These are phyloP conservation scores for Pseudogymnoascus sp. DNA, from an alignment of 2,329 filamentous ascomycete species.

Conservation along the genomic window DNA sequence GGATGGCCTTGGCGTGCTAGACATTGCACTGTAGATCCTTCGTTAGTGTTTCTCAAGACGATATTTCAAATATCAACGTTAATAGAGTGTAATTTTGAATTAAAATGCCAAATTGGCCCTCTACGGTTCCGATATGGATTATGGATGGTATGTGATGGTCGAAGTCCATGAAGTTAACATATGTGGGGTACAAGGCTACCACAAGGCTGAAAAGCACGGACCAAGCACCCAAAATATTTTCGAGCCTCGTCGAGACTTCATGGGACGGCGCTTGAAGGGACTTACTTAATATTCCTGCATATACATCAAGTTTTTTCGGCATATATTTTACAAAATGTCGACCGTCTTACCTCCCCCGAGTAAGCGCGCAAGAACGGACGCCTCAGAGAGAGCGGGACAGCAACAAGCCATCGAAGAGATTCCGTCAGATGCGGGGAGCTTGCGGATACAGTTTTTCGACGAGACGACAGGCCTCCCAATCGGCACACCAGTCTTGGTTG, in stretches of 20 bases:
- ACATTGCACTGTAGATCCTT: not conserved
- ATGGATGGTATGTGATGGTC: not conserved
- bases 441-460: slow-evolving; percentile 83
- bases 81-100: not conserved
- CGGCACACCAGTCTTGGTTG: slow-evolving; percentile 58
- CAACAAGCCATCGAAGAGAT: slow-evolving; percentile 68
- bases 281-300: slow-evolving; percentile 1
- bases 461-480: slow-evolving; percentile 66
- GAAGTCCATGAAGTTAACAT: not conserved
- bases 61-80: not conserved
- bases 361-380: slow-evolving; percentile 75
- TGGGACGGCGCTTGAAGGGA: slow-evolving; percentile 7
- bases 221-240: slow-evolving; percentile 9
- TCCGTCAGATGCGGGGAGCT: slow-evolving; percentile 61
- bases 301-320: not conserved
- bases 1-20: slow-evolving; percentile 11
- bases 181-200: slow-evolving; percentile 13
- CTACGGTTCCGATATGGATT: not conserved
- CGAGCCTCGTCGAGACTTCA: slow-evolving; percentile 15
- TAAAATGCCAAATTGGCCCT: not conserved
- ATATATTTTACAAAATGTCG: slow-evolving; percentile 48
- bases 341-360: slow-evolving; percentile 76
- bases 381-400: slow-evolving; percentile 58
- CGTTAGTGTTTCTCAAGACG: not conserved
- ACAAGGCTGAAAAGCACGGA: slow-evolving; percentile 22